Percentiles rank a stretch among this genome's conserved stretches.
These are phyloP conservation scores for Lathyrus sativus DNA, from an alignment of 306 rosid genomes.

Conservation along the genomic window DNA sequence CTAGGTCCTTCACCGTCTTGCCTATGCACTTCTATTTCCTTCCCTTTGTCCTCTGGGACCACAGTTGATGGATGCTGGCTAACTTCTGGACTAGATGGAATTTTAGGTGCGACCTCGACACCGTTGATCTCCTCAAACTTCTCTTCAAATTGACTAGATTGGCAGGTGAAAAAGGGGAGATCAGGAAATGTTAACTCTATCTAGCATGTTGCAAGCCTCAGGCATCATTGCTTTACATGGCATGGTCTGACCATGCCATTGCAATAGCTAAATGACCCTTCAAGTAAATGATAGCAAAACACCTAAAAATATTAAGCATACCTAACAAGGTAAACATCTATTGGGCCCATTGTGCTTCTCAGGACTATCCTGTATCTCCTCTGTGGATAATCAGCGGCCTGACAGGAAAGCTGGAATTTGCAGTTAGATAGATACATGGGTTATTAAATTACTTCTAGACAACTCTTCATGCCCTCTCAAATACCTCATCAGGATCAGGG, in stretches of 20 bases:
- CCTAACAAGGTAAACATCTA: slow-evolving; percentile 99
- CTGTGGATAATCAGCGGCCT: slow-evolving; percentile 96
- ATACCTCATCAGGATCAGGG: slow-evolving; percentile 98
- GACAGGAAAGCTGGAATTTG: slow-evolving; percentile 40
- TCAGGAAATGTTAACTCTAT: slow-evolving; percentile 25
- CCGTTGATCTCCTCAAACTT: slow-evolving; percentile 90
- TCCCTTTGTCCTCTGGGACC: slow-evolving; percentile 53
- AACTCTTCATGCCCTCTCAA: slow-evolving; percentile 31
- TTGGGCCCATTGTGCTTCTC: slow-evolving; percentile 97
- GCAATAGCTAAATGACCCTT: slow-evolving; percentile 32
- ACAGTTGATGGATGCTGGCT: slow-evolving; percentile 48
- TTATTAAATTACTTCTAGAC: slow-evolving; percentile 7
- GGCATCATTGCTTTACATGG: slow-evolving; percentile 34
- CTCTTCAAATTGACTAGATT: slow-evolving; percentile 89
- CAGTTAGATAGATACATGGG: slow-evolving; percentile 34
- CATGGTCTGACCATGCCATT: slow-evolving; percentile 31
- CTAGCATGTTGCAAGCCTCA: slow-evolving; percentile 16
- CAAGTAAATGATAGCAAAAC: slow-evolving; percentile 21
- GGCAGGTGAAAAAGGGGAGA: slow-evolving; percentile 28
- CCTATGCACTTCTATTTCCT: slow-evolving; percentile 52
- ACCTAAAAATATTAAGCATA: slow-evolving; percentile 39
- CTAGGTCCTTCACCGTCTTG: slow-evolving; percentile 56
- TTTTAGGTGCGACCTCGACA: slow-evolving; percentile 54
- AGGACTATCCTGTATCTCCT: slow-evolving; percentile 93
- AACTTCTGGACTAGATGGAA: slow-evolving; percentile 66